Percentiles rank a stretch among this genome's conserved stretches.
These are phyloP conservation scores for Fusarium sarcochroum DNA, from an alignment of 2,329 filamentous ascomycete species.

Conservation along the genomic window DNA sequence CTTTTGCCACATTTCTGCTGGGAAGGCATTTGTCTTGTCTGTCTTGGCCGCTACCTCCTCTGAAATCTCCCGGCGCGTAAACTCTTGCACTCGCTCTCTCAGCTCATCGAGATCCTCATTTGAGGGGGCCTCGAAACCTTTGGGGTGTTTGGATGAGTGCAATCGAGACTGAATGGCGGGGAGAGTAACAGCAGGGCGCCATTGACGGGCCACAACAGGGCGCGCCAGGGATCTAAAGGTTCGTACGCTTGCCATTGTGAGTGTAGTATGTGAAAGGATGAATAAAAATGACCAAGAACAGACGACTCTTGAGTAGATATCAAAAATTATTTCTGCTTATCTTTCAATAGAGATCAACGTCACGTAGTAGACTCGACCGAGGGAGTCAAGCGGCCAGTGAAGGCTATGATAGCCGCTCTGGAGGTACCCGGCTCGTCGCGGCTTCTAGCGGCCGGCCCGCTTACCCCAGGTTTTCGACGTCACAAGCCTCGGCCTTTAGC, in stretches of 20 bases:
- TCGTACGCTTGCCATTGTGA: conserved; percentile 59
- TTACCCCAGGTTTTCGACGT: conserved; percentile 50
- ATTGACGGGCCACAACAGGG: conserved; percentile 48
- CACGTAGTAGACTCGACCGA: conserved; percentile 35
- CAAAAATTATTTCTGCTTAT: conserved; percentile 15
- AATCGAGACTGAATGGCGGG: conserved; percentile 56
- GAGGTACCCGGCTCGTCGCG: conserved; percentile 38
- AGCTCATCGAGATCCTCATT: conserved; percentile 83
- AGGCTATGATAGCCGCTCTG: conserved; percentile 39
- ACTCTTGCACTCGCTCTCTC: conserved; percentile 88
- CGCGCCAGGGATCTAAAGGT: conserved; percentile 55
- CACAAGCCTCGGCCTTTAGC: conserved; percentile 47
- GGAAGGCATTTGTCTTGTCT: conserved; percentile 91
- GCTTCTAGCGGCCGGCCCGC: conserved; percentile 44
- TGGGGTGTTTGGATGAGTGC: conserved; percentile 72
- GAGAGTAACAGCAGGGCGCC: conserved; percentile 50
- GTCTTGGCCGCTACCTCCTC: conserved; percentile 85
- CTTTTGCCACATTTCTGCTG: conserved; percentile 92
- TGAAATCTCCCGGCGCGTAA: conserved; percentile 87
- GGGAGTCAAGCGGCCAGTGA: conserved; percentile 37
- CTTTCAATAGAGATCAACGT: neutral
- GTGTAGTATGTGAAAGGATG: neutral
- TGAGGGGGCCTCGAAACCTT: conserved; percentile 77
- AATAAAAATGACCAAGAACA: neutral
- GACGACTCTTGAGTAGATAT: neutral